Evolutionary conservation across 257 asterid species (phyloP).

Genomic region (Plantago major): DNA sequence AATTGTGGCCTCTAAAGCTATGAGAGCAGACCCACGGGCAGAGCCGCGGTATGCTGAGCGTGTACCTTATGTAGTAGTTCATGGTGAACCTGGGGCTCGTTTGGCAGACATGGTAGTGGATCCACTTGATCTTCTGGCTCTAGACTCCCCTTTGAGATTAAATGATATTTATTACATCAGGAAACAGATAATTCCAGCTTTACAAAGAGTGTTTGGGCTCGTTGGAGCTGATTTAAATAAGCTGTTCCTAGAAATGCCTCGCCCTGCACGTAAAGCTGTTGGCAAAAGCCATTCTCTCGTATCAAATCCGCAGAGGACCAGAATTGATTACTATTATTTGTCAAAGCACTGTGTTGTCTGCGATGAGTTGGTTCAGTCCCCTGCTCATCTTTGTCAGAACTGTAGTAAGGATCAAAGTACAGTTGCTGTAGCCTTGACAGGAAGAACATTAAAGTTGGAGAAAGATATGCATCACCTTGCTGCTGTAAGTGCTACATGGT

Average conservation of each 20-base stretch:
- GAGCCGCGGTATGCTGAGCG: constrained; percentile 96
- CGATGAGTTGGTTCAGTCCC: constrained; percentile 71
- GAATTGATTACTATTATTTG: constrained; percentile 76
- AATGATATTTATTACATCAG: constrained; percentile 77
- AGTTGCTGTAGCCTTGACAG: constrained; percentile 60
- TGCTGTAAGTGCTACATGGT: constrained; percentile 57
- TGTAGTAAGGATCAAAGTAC: constrained; percentile 64
- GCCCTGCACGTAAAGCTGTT: constrained; percentile 60
- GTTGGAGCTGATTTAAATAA: constrained; percentile 80
- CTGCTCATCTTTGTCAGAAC: constrained; percentile 48
- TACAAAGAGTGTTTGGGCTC: constrained; percentile 89
- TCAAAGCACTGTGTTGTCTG: constrained; percentile 80
- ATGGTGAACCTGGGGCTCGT: constrained; percentile 95
- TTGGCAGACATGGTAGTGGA: constrained; percentile 87
- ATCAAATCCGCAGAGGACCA: constrained; percentile 49
- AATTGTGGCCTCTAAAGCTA: constrained; percentile 82
- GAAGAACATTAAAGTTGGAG: constrained; percentile 76
- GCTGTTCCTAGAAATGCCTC: constrained; percentile 86
- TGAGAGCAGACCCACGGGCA: constrained; percentile 83
- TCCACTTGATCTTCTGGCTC: constrained; percentile 63
- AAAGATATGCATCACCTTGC: constrained; percentile 76
- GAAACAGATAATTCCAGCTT: constrained; percentile 89
- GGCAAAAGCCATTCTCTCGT: constrained; percentile 44
- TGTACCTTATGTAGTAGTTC: constrained; percentile 85
- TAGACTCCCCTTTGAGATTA: constrained; percentile 78